phyloP scores from a whole-genome alignment of 2,329 filamentous ascomycete genomes.

The Diaporthe humulicola region DNA sequence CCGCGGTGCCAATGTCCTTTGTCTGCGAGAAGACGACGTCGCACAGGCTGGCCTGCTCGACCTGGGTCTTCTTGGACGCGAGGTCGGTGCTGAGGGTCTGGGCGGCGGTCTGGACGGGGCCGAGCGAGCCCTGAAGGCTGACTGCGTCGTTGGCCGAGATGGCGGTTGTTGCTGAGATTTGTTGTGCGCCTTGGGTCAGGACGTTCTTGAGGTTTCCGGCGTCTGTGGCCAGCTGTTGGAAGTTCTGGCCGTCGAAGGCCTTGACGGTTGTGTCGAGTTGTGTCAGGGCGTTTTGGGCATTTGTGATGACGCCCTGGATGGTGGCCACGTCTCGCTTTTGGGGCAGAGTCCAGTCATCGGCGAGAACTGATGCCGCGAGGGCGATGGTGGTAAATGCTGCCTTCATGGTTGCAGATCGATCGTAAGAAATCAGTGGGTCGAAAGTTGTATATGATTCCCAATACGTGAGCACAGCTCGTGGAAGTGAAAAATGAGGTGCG shows the following conservation, averaged over 20 bases:
- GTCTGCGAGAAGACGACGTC: constrained; percentile 44
- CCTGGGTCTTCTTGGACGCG: constrained; percentile 45
- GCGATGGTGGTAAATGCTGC: constrained; percentile 42
- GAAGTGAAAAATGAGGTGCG: background rate
- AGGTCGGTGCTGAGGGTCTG: constrained; percentile 45
- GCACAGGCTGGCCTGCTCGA: constrained; percentile 49
- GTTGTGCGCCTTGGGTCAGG: constrained; percentile 39
- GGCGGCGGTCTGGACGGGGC: constrained; percentile 45
- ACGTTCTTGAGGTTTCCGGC: constrained; percentile 43
- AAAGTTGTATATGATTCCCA: background rate
- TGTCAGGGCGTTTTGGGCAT: constrained; percentile 45
- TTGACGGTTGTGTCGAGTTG: constrained; percentile 48
- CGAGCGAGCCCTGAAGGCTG: constrained; percentile 38
- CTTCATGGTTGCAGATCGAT: constrained; percentile 40
- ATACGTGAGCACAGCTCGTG: constrained; percentile 9
- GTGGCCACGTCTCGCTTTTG: constrained; percentile 43
- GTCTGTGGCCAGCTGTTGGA: constrained; percentile 43
- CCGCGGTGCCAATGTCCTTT: constrained; percentile 43
- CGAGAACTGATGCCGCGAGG: constrained; percentile 41
- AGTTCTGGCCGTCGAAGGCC: constrained; percentile 45
- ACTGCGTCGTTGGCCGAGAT: constrained; percentile 40
- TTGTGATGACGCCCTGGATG: constrained; percentile 43
- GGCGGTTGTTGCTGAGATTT: constrained; percentile 26
- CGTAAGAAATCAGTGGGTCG: background rate
- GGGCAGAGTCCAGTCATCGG: constrained; percentile 41